phyloP scores from a whole-genome alignment of 2,329 filamentous ascomycete genomes.

The Botryotinia globosa region DNA sequence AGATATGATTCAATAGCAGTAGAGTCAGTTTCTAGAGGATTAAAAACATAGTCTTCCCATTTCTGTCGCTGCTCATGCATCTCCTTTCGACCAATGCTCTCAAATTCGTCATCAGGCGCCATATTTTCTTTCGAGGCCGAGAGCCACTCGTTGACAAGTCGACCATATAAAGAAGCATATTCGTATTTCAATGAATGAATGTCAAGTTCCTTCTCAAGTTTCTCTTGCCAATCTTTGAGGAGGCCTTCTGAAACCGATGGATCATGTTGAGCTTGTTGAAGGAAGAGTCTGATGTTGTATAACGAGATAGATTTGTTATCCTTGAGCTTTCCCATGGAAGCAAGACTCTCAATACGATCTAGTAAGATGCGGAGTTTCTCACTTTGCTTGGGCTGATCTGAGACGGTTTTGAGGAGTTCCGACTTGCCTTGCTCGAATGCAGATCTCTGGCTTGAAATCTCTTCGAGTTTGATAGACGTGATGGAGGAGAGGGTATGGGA shows the following conservation, averaged over 20 bases:
- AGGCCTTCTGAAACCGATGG: conserved; percentile 48
- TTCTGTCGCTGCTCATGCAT: conserved; percentile 52
- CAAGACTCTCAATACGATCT: conserved; percentile 39
- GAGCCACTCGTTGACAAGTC: conserved; percentile 54
- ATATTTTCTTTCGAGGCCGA: conserved; percentile 39
- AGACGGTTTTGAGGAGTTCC: conserved; percentile 41
- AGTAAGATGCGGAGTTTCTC: conserved; percentile 41
- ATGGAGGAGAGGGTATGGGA: conserved; percentile 54
- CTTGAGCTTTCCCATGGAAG: conserved; percentile 35
- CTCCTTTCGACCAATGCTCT: conserved; percentile 50
- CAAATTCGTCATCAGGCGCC: conserved; percentile 39
- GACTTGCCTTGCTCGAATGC: conserved; percentile 48
- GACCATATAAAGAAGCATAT: conserved; percentile 54
- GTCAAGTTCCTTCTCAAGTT: conserved; percentile 47
- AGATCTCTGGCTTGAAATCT: conserved; percentile 50
- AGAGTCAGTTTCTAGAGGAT: conserved; percentile 44
- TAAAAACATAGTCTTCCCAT: conserved; percentile 56
- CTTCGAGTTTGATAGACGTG: conserved; percentile 54
- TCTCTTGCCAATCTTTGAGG: conserved; percentile 46
- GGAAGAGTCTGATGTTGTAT: conserved; percentile 47
- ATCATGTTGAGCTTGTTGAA: conserved; percentile 52
- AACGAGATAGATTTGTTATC: conserved; percentile 21
- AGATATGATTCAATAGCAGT: conserved; percentile 49
- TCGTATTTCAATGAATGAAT: conserved; percentile 51
- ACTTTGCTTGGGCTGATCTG: conserved; percentile 32